A percentile compares a stretch with the other conserved stretches of the same genome.
These are phyloP conservation scores for Podospora pseudoanserina DNA, from an alignment of 495 filamentous ascomycete genomes.

Conservation along the genomic window DNA sequence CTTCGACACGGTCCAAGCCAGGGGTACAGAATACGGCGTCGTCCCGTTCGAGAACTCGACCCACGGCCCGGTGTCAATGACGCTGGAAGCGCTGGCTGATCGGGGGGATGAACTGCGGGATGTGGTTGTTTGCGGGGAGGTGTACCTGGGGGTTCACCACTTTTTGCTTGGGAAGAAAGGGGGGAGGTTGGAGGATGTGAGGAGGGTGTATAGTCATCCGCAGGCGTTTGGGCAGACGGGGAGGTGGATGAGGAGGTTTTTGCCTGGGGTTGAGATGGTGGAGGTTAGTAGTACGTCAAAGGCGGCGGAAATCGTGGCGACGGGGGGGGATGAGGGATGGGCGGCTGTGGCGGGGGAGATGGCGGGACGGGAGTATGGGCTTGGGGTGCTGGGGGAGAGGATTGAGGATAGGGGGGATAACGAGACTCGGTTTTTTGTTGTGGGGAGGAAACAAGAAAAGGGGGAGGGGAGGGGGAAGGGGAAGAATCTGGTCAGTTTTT, in stretches of 20 bases:
- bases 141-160: conserved; percentile 82
- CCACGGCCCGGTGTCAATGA: conserved; percentile 85
- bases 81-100: conserved; percentile 84
- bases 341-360: conserved; percentile 75
- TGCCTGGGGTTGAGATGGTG: conserved; percentile 68
- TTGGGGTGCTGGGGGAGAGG: conserved; percentile 64
- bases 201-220: conserved; percentile 78
- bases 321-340: conserved; percentile 50
- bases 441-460: conserved; percentile 33
- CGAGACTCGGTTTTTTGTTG: conserved; percentile 80
- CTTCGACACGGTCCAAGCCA: conserved; percentile 70
- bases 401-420: conserved; percentile 86
- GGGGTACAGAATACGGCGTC: conserved; percentile 63
- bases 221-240: conserved; percentile 93
- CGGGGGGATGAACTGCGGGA: conserved; percentile 55
- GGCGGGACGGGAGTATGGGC: conserved; percentile 62
- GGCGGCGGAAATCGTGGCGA: conserved; percentile 68
- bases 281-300: conserved; percentile 84
- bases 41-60: conserved; percentile 96
- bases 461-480: conserved; percentile 22
- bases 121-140: conserved; percentile 71
- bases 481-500: conserved; percentile 81
- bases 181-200: conserved; percentile 45
- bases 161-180: conserved; percentile 58
- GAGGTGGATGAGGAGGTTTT: conserved; percentile 60